Base-by-base conservation (phyloP, 805 yeast genomes). In the Starmerella floricola region DNA sequence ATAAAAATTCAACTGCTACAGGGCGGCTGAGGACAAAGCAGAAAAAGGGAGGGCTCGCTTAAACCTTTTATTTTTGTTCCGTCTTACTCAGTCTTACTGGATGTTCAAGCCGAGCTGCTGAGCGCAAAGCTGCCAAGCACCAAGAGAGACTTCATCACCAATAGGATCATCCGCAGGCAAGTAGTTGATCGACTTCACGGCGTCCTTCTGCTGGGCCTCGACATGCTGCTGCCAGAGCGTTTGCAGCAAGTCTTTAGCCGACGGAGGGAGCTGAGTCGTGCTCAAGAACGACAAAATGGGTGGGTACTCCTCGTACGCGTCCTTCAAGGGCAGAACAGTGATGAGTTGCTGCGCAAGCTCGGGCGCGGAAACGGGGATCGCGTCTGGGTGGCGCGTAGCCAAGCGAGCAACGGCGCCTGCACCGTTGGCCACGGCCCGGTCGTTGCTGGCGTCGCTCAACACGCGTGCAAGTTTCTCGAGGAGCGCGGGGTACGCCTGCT, bases 341-440 rank as follows among this genome's bases (percentile, higher is more conserved):
- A 87, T 66, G 56, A 91, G 68, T 19, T 70, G 73, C 38, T 94
- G 93, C 18, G 81, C 66, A 33, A 88, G 74, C 42, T 76, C 86
- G 46, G 72, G 76, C 51, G 85, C 63, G 46, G 96, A 96, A 52
- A 87, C 76, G 12, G 52, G 52, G 29, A 79, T 72, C 15, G 53
- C 49, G 30, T 63, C 65, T 55, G 74, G 76, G 60, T 81, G 73
- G 59, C 79, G 78, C 61, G 83, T 66, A 12, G 82, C 73, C 82
- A 91, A 71, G 64, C 98, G 77, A 15, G 95, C 87, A 44, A 87
- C 94, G 72, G 97, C 91, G 34, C 98, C 98, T 62, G 91, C 80
- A 4, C 95, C 95, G 62, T 91, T 91, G 46, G 97, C 95, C 53
- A 74, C 76, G 5, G 93, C 76, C 66, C 94, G 73, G 64, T 79